Evolutionary conservation across 352 stramenopile genomes (phyloP), one percentile per base, ranked within the genome.

Genomic region (Plasmopara viticola): DNA sequence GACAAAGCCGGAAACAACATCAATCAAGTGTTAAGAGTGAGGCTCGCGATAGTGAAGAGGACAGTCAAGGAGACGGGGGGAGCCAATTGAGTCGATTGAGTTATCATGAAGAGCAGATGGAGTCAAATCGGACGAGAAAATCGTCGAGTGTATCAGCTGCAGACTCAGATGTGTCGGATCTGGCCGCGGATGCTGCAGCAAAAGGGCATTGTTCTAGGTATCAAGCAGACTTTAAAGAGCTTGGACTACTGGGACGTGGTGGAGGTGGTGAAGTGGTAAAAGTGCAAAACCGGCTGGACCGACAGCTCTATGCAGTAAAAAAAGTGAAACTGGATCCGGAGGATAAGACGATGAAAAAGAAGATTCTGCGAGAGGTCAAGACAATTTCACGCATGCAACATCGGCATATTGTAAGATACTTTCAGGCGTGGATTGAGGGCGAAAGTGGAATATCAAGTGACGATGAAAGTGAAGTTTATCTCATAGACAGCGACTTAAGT

Each of bases 371-470:
- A 33, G 95, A 98, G 66, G 94, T 98, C 15, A 97, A 95, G 48
- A 98, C 90, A 0, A 97, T 98, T 83, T 97, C 90, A 31, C 73
- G 91, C 38, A 97, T 98, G 86, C 90, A 94, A 46, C 95, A 98
- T 47, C 92, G 95, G 34, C 93, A 98, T 51, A 98, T 98, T 60
- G 95, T 98, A 14, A 72, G 95, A 40, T 98, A 98, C 57, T 94
- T 92, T 54, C 84, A 94, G 46, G 84, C 84, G 13, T 94, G 84
- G 84, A 91, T 94, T 37, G 84, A 94, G 66, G 80, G 80, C 10
- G 76, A 90, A 30, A 68, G 69, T 25, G 68, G 70, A 51, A 72
- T 71, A 20, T 71, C 78, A 9, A 68, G 67, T 43, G 66, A 70
- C 31, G 72, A 74, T 14, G 71, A 81, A 45, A 73, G 70, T 14